A percentile compares a stretch with the other conserved stretches of the same genome.
Evolutionary conservation across 2,329 filamentous ascomycete genomes (phyloP).

Genomic region (Fusarium sp.): DNA sequence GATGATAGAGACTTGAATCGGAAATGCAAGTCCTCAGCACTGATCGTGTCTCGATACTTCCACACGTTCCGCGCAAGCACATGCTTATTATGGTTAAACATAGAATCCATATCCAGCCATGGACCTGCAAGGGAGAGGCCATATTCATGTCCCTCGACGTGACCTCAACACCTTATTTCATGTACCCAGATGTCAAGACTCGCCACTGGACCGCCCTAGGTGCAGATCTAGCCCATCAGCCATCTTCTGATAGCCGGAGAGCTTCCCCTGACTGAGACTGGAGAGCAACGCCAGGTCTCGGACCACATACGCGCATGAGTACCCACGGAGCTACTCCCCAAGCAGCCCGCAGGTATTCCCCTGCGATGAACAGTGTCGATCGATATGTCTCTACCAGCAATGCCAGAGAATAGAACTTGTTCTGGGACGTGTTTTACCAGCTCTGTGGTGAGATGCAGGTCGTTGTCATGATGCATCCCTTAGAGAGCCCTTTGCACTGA

Average conservation of each 20-base stretch:
- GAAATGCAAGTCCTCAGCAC: neutral
- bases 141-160: neutral
- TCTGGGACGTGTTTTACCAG: constrained; percentile 10
- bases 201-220: neutral
- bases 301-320: neutral
- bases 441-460: neutral
- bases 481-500: too few relatives aligned
- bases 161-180: neutral
- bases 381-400: neutral
- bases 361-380: neutral
- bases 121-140: neutral
- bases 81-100: neutral
- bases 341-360: neutral
- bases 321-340: constrained; percentile 6
- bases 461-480: neutral
- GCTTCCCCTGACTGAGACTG: neutral
- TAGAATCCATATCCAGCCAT: neutral
- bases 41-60: neutral
- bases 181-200: neutral
- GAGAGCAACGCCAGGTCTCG: constrained; percentile 7
- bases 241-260: neutral
- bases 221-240: constrained; percentile 3
- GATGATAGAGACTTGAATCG: neutral
- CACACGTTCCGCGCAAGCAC: neutral
- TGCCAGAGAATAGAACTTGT: neutral